A percentile compares a stretch with the other conserved stretches of the same genome.
phyloP scores from a whole-genome alignment of 371 early-diverging fungal species.

The Haplosporangium sp. region DNA sequence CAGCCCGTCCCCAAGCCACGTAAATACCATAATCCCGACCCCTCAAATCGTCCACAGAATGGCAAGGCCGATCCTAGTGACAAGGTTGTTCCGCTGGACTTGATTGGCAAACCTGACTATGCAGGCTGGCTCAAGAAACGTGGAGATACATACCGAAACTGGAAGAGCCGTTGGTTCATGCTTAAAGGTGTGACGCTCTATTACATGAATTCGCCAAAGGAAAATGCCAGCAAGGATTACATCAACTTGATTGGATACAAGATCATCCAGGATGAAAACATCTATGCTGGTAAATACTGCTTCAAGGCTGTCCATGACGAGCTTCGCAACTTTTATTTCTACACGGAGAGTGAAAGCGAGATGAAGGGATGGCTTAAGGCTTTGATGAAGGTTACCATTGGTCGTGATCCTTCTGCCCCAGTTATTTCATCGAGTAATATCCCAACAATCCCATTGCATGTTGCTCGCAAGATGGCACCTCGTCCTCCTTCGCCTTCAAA shows the following conservation, averaged over 20 bases:
- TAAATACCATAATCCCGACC: slow-evolving; percentile 45
- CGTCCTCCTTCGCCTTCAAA: slow-evolving; percentile 69
- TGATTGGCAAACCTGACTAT: slow-evolving; percentile 66
- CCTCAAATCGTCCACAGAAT: slow-evolving; percentile 38
- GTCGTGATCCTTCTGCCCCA: slow-evolving; percentile 68
- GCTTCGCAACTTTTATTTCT: slow-evolving; percentile 70
- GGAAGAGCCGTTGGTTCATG: slow-evolving; percentile 80
- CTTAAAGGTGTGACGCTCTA: slow-evolving; percentile 72
- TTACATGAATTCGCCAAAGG: slow-evolving; percentile 74
- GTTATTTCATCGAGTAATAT: slow-evolving; percentile 75
- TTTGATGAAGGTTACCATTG: slow-evolving; percentile 76
- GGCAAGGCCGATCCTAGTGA: slow-evolving; percentile 46
- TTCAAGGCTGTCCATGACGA: slow-evolving; percentile 74
- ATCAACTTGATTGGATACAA: slow-evolving; percentile 67
- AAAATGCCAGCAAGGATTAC: slow-evolving; percentile 65
- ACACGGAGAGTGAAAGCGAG: slow-evolving; percentile 62
- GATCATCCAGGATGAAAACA: slow-evolving; percentile 67
- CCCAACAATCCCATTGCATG: slow-evolving; percentile 70
- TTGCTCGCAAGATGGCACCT: slow-evolving; percentile 71
- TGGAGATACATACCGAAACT: slow-evolving; percentile 72
- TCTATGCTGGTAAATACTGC: slow-evolving; percentile 71
- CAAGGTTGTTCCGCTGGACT: slow-evolving; percentile 46
- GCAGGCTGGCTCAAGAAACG: slow-evolving; percentile 78
- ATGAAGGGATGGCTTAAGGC: slow-evolving; percentile 70
- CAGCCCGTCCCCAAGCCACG: slow-evolving; percentile 39